phyloP scores from a whole-genome alignment of 1,284 basidiomycete species.

The Exobasidium rhododendri region DNA sequence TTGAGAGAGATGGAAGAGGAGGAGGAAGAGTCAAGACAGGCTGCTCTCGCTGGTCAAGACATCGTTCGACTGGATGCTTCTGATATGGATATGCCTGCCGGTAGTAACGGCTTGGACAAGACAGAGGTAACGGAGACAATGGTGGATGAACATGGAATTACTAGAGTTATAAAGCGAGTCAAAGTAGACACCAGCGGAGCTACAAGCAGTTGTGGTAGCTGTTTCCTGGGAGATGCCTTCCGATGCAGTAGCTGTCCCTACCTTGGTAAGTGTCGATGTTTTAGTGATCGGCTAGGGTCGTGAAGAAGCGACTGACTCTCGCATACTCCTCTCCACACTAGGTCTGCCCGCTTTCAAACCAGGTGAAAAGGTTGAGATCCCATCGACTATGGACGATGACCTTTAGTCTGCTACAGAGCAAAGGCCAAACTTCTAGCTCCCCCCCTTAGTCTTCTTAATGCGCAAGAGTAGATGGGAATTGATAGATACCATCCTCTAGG shows the following conservation, averaged over 20 bases:
- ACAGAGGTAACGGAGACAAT: constrained; percentile 45
- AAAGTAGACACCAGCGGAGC: constrained; percentile 53
- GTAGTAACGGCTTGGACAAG: constrained; percentile 12
- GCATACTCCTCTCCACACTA: constrained; percentile 30
- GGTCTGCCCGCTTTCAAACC: constrained; percentile 97
- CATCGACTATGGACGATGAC: constrained; percentile 50
- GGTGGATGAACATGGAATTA: constrained; percentile 45
- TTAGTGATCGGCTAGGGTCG: background rate
- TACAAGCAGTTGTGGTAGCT: constrained; percentile 94
- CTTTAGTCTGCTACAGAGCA: too few relatives aligned
- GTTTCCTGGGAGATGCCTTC: constrained; percentile 97
- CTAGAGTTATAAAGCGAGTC: constrained; percentile 48
- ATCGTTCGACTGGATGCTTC: constrained; percentile 44
- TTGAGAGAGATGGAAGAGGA: constrained; percentile 51
- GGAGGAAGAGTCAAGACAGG: constrained; percentile 29
- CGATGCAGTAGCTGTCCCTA: constrained; percentile 93
- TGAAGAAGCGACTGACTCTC: constrained; percentile 5
- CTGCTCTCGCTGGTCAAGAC: constrained; percentile 12
- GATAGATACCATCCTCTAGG: too few relatives aligned
- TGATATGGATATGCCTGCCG: constrained; percentile 44
- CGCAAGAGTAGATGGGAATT: background rate
- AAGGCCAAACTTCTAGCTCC: too few relatives aligned
- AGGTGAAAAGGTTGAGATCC: constrained; percentile 84
- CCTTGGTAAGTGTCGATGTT: constrained; percentile 66
- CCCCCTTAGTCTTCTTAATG: background rate